Base-by-base conservation (phyloP, 257 asterid genomes). In the Galeopsis tetrahit region DNA sequence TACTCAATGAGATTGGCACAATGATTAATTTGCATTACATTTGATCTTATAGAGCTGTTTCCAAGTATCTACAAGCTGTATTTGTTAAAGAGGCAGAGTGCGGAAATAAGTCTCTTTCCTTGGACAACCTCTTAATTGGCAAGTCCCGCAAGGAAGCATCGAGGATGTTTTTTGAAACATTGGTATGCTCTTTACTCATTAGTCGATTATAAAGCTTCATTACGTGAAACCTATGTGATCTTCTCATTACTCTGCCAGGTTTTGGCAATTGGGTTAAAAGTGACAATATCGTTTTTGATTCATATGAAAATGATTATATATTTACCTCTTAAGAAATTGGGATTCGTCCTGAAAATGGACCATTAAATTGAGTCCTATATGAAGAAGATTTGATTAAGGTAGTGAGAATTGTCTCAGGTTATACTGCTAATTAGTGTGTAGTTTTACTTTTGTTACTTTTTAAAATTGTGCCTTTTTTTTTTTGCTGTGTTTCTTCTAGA, bases 111-210 rank as follows among this genome's bases (percentile, higher is more conserved):
- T 71, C 80, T 72, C 81, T 89, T 79, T 85, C 90, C 38, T 69
- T 87, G 85, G 92, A 87, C 79, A 81, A 68, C 52, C 85, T 91
- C 64, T 85, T 91, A 75, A 80, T 65, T 73, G 91, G 96, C 32
- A 91, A 91, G 86, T 79, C 96, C 0, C 86, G 92, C 71, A 91
- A 91, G 87, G 97, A 91, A 80, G 96, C 96, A 1, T 87, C 92
- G 14, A 87, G 97, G 75, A 83, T 89, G 96, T 91, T 91, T 80
- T 91, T 89, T 51, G 96, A 91, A 81, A 71, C 97, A 72, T 72
- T 89, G 96, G 96, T 92, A 83, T 3, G 86, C 57, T 46, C 62
- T 14, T 46, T 10, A 14, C 43, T 44, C 49, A 46, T 35, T 17
- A 4, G 4, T 71, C 57, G 17, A 48, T 34, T 2, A 9, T 34